phyloP scores from a whole-genome alignment of 108 stramenopile species.

The Fragilaria crotonensis region DNA sequence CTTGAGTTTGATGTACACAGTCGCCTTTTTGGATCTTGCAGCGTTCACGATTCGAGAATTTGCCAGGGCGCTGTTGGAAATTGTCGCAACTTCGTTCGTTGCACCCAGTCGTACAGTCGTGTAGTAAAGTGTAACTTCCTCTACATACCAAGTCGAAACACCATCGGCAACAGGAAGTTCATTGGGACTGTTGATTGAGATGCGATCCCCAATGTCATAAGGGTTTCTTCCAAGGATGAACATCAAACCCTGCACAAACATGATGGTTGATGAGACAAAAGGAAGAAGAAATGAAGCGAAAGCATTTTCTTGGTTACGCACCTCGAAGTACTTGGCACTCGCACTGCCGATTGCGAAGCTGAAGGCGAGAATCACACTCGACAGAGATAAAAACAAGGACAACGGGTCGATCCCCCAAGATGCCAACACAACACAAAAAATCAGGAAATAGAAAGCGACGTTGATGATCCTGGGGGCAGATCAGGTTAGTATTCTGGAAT shows the following conservation, averaged over 20 bases:
- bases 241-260: constrained; percentile 31
- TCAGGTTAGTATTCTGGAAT: neutral
- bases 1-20: constrained; percentile 33
- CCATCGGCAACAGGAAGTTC: constrained; percentile 31
- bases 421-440: constrained; percentile 33
- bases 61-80: constrained; percentile 58
- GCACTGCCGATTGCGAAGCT: constrained; percentile 34
- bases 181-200: constrained; percentile 33
- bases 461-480: constrained; percentile 31
- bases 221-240: constrained; percentile 52
- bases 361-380: constrained; percentile 29
- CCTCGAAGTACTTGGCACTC: constrained; percentile 33
- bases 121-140: constrained; percentile 51
- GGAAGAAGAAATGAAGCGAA: neutral
- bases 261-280: neutral
- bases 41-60: constrained; percentile 58
- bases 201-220: constrained; percentile 66
- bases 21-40: constrained; percentile 54
- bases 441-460: constrained; percentile 38
- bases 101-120: constrained; percentile 45
- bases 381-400: constrained; percentile 27
- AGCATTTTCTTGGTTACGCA: constrained; percentile 2
- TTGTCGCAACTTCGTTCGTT: constrained; percentile 62
- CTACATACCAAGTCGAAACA: constrained; percentile 55
- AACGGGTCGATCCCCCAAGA: constrained; percentile 37